Base-by-base conservation (phyloP, 192 early-diverging fungal species). In the Chytriomyces sp. region DNA sequence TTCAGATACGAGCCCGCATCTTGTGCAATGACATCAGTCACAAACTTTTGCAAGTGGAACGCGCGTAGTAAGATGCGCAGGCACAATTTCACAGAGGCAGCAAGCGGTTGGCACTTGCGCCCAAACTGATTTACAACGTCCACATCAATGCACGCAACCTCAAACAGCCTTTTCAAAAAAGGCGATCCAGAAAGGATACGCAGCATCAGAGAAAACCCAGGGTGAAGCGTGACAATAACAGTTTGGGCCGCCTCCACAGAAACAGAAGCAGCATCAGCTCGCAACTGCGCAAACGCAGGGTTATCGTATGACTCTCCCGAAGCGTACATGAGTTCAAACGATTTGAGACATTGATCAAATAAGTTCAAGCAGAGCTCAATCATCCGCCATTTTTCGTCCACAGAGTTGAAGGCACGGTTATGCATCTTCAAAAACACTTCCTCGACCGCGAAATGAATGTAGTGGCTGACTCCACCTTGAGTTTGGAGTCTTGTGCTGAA, bases 391-490 rank as follows among this genome's bases (percentile, higher is more conserved):
- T 91, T 88, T 68, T 96, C 93, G 9, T 84, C 89, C 4, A 87
- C 45, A 64, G 90, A 81, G 26, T 82, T 84, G 71, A 95, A 97
- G 0, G 81, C 64, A 6, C 94, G 87, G 47, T 85, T 84, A 5
- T 91, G 85, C 5, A 92, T 86, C 80, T 94, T 94, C 45, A 94
- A 82, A 70, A 97, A 92, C 44, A 97, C 91, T 49, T 88, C 83
- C 53, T 99, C 96, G 28, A 96, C 77, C 26, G 96, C 91, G 81
- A 96, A 93, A n/a, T 79, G 72, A 18, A 97, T 77, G 79, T 96
- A 99, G 1, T 79, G 78, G 48, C 64, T 74, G 20, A 74, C 60
- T 43, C 61, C 60, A 10, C 72, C 72, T 8, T 92, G 93, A n/a
- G 72, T 45, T n/a, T 50, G 45, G 3, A 75, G 45, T 23, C 45